Base-by-base conservation (phyloP, 495 filamentous ascomycete genomes). In the Staphylotrichum longicolle region DNA sequence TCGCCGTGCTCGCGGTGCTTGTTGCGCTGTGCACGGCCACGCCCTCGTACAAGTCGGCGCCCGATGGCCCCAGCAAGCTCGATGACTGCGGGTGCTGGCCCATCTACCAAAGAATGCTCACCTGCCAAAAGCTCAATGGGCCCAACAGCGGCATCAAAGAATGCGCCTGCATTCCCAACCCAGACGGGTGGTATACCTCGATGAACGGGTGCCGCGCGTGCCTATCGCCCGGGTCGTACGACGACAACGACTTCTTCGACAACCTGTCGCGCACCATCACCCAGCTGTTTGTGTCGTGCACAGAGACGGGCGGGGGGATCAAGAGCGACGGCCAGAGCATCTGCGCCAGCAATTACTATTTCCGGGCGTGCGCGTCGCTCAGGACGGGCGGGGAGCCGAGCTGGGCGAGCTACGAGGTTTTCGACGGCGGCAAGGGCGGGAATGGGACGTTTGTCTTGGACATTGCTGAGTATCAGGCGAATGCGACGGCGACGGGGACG, bases 171-270 rank as follows among this genome's bases (percentile, higher is more conserved):
- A 57, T 62, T 35, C 46, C 52, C 32, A 62, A 62, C 47, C 53
- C 53, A 4, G 60, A 55, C 45, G 60, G 42, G 7, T 62, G 60
- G 60, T 62, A 62, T 37, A 32, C 14, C 5, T 62, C n/a, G 14
- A 45, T 62, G 33, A 39, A 62, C 54, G 32, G 39, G 34, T 62
- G 60, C 47, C 42, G 53, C 7, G 47, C 15, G 11, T 62, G 60
- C 46, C 47, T 62, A 32, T 48, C 53, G 53, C 46, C 60, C 7
- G 60, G 52, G 15, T 50, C 40, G 33, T n/a, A 10, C 30, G 39
- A 60, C 0, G 39, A 57, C 53, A 12, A 57, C 40, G 54, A 57
- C 45, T 62, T 62, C 54, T 62, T 62, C 47, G 60, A 62, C 60
- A 62, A 62, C 48, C 45, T 62, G 7, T 40, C 60, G 46, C 46